These are phyloP conservation scores for Sarcodon aspratus DNA, from an alignment of 768 basidiomycete genomes.

Conservation along the genomic window DNA sequence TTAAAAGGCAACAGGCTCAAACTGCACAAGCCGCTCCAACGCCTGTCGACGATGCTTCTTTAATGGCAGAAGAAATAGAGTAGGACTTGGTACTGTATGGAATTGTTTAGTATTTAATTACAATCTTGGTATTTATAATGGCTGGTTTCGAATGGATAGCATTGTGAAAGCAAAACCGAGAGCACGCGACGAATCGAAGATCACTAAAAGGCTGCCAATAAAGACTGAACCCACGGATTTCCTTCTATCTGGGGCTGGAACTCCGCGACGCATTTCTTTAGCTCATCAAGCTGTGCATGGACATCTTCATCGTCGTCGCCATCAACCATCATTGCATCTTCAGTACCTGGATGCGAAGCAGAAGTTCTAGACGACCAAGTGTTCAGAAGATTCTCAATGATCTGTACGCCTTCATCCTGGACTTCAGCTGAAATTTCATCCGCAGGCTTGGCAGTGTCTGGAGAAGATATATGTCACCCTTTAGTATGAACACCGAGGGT, in stretches of 20 bases:
- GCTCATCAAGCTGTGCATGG: conserved; percentile 25
- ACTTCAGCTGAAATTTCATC: conserved; percentile 44
- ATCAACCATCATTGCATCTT: conserved; percentile 42
- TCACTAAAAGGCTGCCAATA: conserved; percentile 22
- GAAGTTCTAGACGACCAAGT: conserved; percentile 42
- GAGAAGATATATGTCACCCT: neutral
- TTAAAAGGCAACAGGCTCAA: conserved; percentile 12
- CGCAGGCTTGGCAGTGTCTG: conserved; percentile 18
- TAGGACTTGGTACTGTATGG: too few relatives aligned
- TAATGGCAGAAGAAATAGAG: neutral
- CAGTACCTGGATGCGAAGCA: conserved; percentile 22
- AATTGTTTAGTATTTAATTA: too few relatives aligned
- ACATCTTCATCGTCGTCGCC: conserved; percentile 23
- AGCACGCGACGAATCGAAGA: neutral
- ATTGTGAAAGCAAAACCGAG: too few relatives aligned
- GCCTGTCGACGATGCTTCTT: neutral
- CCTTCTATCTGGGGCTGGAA: conserved; percentile 61
- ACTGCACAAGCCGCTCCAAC: neutral
- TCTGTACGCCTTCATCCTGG: conserved; percentile 66
- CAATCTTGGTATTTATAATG: too few relatives aligned
- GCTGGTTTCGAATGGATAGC: too few relatives aligned
- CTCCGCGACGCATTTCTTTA: conserved; percentile 53
- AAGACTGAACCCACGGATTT: conserved; percentile 67
- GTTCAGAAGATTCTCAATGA: conserved; percentile 71
- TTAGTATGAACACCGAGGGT: neutral